Conservation (phyloP, 2,329 filamentous ascomycete genomes). For the Coleophoma eucalyptorum region DNA sequence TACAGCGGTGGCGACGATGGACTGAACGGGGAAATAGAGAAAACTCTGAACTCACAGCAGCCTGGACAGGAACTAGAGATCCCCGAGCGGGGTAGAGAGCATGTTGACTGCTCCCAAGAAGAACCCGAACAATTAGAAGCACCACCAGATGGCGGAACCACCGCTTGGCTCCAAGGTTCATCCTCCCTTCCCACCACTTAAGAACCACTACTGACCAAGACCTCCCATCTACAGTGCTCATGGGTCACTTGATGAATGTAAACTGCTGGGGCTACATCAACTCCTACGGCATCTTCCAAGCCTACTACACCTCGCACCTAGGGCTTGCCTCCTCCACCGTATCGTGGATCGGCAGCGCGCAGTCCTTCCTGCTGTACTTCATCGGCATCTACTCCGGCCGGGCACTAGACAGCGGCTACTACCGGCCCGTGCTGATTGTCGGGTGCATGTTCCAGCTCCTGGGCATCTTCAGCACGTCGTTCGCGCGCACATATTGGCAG, state of each 20-base stretch:
- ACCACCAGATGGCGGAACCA: no score
- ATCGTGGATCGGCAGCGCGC: constrained; percentile 44
- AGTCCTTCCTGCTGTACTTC: constrained; percentile 38
- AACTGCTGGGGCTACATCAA: constrained; percentile 26
- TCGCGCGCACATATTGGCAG: constrained; percentile 32
- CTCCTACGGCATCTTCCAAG: constrained; percentile 18
- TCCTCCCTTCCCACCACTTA: no score
- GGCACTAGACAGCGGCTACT: constrained; percentile 38
- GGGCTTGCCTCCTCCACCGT: constrained; percentile 32
- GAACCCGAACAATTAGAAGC: no score
- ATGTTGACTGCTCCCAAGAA: no score
- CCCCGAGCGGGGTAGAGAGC: no score
- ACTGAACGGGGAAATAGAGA: no score
- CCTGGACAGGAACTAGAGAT: no score
- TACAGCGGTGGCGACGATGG: no score
- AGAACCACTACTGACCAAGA: no score
- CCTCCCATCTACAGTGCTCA: constrained; percentile 11
- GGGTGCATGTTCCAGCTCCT: constrained; percentile 15
- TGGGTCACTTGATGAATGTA: constrained; percentile 20
- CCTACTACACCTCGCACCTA: constrained; percentile 35
- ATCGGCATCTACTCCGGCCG: constrained; percentile 38
- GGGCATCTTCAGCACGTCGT: constrained; percentile 31
- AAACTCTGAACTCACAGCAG: no score
- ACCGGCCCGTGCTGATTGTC: constrained; percentile 17
- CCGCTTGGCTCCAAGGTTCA: no score